phyloP scores from a whole-genome alignment of 768 basidiomycete genomes.

The Tephrocybe sp. region DNA sequence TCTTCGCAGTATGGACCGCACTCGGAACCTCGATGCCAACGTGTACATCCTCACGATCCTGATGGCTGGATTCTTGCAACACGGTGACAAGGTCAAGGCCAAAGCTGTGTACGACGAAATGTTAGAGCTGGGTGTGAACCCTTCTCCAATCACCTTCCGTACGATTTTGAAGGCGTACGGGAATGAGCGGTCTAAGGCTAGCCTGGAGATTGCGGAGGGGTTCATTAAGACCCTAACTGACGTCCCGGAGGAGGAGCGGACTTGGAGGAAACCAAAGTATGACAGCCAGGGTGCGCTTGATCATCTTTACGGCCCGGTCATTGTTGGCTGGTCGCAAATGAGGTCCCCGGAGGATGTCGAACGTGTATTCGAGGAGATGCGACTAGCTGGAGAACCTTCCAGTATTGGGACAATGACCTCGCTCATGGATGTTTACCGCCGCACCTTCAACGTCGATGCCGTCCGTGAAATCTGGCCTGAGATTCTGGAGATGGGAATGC shows the following conservation, averaged over 20 bases:
- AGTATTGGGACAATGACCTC: constrained; percentile 58
- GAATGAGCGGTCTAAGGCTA: constrained; percentile 43
- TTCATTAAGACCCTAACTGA: constrained; percentile 56
- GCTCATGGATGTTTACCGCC: constrained; percentile 73
- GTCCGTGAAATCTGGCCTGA: constrained; percentile 67
- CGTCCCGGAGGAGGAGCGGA: constrained; percentile 26
- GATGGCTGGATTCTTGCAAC: constrained; percentile 68
- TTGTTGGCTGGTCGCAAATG: constrained; percentile 46
- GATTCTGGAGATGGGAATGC: constrained; percentile 57
- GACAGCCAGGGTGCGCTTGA: constrained; percentile 45
- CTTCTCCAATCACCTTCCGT: constrained; percentile 65
- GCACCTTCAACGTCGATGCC: constrained; percentile 47
- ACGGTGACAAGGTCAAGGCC: constrained; percentile 50
- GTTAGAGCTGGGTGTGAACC: constrained; percentile 58
- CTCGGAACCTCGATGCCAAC: constrained; percentile 41
- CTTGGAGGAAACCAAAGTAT: constrained; percentile 37
- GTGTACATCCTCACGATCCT: constrained; percentile 70
- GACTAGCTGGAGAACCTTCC: constrained; percentile 53
- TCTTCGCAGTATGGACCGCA: constrained; percentile 29
- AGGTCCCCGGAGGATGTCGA: constrained; percentile 51
- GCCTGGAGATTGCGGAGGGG: constrained; percentile 58
- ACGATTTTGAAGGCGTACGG: constrained; percentile 65
- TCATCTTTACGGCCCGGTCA: constrained; percentile 58
- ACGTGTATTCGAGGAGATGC: constrained; percentile 48
- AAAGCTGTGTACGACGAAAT: constrained; percentile 72